Evolutionary conservation across 306 rosid species (phyloP).

Genomic region (Begonia peltatifolia): DNA sequence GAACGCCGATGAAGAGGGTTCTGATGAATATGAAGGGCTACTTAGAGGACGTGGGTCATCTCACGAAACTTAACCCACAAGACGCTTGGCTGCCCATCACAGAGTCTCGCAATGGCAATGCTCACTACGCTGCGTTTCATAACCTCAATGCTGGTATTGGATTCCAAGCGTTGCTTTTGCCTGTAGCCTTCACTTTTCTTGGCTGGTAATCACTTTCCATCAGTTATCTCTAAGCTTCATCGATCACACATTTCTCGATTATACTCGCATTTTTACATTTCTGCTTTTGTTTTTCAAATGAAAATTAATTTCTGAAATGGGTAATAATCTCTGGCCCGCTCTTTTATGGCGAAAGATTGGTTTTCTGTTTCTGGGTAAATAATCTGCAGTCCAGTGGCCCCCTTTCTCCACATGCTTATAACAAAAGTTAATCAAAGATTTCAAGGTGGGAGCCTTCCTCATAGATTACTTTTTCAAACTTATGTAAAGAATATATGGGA

Average conservation of each 20-base stretch:
- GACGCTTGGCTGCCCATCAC: constrained; percentile 99
- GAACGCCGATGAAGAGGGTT: constrained; percentile 96
- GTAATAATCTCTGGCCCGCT: background rate
- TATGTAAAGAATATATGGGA: too few species aligned
- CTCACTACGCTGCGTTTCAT: constrained; percentile 95
- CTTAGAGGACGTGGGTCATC: constrained; percentile 91
- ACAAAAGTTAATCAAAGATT: constrained; percentile 5
- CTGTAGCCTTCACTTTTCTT: constrained; percentile 88
- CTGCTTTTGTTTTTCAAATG: background rate
- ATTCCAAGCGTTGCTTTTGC: constrained; percentile 82
- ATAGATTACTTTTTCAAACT: background rate
- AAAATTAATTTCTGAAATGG: background rate
- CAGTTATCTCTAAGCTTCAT: background rate
- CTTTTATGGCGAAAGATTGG: background rate
- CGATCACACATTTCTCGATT: background rate
- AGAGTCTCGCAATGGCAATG: constrained; percentile 91
- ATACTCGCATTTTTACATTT: background rate
- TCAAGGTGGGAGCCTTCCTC: constrained; percentile 5
- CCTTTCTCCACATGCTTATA: constrained; percentile 9
- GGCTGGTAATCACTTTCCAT: constrained; percentile 50
- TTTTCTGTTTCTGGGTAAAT: background rate
- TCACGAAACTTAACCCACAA: constrained; percentile 92
- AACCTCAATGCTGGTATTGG: constrained; percentile 98
- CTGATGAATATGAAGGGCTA: constrained; percentile 88
- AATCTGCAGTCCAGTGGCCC: background rate